Conservation (phyloP, 106 monocot species). For the Platanthera guangdongensis region DNA sequence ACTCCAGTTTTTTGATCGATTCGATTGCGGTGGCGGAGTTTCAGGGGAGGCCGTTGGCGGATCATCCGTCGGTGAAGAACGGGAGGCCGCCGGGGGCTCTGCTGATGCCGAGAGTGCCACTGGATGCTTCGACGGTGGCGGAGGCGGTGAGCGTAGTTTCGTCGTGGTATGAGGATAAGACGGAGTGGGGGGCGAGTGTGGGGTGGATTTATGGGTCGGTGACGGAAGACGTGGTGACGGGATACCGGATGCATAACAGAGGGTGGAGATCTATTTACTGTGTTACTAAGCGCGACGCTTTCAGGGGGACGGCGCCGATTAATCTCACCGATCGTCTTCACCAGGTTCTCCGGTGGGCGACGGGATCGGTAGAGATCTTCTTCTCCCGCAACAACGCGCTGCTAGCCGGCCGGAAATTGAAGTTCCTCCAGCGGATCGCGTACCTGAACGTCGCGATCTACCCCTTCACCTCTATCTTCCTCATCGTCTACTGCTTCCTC, state of each 20-base stretch:
- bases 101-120: slow-evolving; percentile 40
- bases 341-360: slow-evolving; percentile 75
- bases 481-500: slow-evolving; percentile 79
- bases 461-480: slow-evolving; percentile 73
- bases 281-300: slow-evolving; percentile 90
- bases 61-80: slow-evolving; percentile 61
- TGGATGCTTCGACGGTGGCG: slow-evolving; percentile 67
- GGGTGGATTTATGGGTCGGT: slow-evolving; percentile 86
- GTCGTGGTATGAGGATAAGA: slow-evolving; percentile 86
- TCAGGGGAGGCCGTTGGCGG: slow-evolving; percentile 67
- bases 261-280: slow-evolving; percentile 81
- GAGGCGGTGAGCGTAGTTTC: slow-evolving; percentile 71
- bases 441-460: slow-evolving; percentile 93
- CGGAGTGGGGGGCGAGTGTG: slow-evolving; percentile 66
- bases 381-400: slow-evolving; percentile 79
- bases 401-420: slow-evolving; percentile 52
- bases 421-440: slow-evolving; percentile 57
- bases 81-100: slow-evolving; percentile 54
- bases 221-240: slow-evolving; percentile 91
- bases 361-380: slow-evolving; percentile 79
- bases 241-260: slow-evolving; percentile 77
- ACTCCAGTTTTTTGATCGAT: slow-evolving; percentile 57
- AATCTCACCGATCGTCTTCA: slow-evolving; percentile 85
- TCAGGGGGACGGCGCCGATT: slow-evolving; percentile 90
- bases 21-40: slow-evolving; percentile 69